phyloP scores from a whole-genome alignment of 23 red algal genomes.

The Agarophyton chilense region DNA sequence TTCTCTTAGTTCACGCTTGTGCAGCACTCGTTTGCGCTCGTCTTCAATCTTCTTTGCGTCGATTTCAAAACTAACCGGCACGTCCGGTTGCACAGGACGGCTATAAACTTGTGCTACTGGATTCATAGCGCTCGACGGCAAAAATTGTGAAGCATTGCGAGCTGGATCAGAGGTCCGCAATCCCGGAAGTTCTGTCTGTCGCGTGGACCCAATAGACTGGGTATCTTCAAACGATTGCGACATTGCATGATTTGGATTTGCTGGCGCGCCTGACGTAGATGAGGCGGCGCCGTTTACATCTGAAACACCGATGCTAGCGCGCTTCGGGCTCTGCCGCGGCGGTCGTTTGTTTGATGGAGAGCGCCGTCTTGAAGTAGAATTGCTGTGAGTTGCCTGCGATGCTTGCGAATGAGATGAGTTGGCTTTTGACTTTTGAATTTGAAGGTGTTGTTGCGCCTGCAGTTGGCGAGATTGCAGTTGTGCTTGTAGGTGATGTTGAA shows the following conservation, averaged over 20 bases:
- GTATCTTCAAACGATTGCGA: conserved; percentile 9
- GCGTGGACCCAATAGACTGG: not conserved
- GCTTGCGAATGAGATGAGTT: conserved; percentile 11
- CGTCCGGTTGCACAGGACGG: not conserved
- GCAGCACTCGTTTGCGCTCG: not conserved
- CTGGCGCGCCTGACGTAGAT: conserved; percentile 6
- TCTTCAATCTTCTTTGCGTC: not conserved
- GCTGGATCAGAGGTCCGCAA: not conserved
- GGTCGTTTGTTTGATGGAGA: not conserved
- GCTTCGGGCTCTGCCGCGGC: not conserved
- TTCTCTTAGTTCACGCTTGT: not conserved
- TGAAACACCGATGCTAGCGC: not conserved
- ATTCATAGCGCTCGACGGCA: not conserved
- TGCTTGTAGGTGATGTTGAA: conserved; percentile 13
- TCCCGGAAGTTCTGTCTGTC: not conserved
- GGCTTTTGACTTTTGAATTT: not conserved
- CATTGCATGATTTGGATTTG: conserved; percentile 13
- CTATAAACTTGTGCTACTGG: not conserved
- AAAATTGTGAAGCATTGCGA: not conserved
- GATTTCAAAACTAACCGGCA: not conserved
- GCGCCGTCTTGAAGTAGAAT: not conserved
- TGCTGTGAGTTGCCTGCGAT: conserved; percentile 17
- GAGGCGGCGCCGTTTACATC: not conserved
- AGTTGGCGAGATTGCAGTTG: conserved; percentile 13
- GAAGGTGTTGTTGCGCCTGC: not conserved